Base-by-base conservation (phyloP, 192 early-diverging fungal species). In the Gryganskiella cystojenkinii region DNA sequence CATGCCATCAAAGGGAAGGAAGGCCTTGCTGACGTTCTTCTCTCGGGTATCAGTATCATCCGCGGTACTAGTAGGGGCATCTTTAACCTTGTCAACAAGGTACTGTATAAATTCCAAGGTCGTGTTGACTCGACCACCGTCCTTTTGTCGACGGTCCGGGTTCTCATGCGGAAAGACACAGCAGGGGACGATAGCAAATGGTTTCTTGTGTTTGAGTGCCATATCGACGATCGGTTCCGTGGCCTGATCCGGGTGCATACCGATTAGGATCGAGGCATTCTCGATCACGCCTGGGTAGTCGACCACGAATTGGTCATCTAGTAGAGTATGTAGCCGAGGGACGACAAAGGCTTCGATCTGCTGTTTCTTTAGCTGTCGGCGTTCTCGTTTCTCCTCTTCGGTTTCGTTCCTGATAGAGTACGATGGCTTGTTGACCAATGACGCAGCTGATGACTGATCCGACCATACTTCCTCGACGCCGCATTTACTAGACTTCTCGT, bases 201-300 rank as follows among this genome's bases (percentile, higher is more conserved):
- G 82, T 24, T 84, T 86, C 3, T 73, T 55, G 24, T 80, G 56
- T 49, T 60, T 56, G 22, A 89, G 28, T 1, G 87, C 88, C 30
- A 69, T 59, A 19, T 82, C 82, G 0, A 89, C 86, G 71, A 88
- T 89, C 4, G 85, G 82, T 20, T 85, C 87, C 6, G 88, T 89
- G 0, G 88, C 88, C 49, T 87, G 85, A 50, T 89, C 88, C 0
- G 88, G 81, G 50, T 89, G 88, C 52, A 89, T 66, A 1, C 88
- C 88, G 60, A 89, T 83, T 22, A 89, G 33, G 9, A 88, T 60
- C 17, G 83, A 81, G 11, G 79, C 78, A 19, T 44, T 42, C 17
- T 61, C 28, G 15, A 89, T 31, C 13, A 82, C 37, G 1, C 30
- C 54, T 9, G 58, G 31, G 42, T 84, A 42, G 3, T 66, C 44